Percentiles rank a stretch among this genome's conserved stretches.
phyloP scores from a whole-genome alignment of 2,329 filamentous ascomycete genomes.

The Monilinia polystroma region DNA sequence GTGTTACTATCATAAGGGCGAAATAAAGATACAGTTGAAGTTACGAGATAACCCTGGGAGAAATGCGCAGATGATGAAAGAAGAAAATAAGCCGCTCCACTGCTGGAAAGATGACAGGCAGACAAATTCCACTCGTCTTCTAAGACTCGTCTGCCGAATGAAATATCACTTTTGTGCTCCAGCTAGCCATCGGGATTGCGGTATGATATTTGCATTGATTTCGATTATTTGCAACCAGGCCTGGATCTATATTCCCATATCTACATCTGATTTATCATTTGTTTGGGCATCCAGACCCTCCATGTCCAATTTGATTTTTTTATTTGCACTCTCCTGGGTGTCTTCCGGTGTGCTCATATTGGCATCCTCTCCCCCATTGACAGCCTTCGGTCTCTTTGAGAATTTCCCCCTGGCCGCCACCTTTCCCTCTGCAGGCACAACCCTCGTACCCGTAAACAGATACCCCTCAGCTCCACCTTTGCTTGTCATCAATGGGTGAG shows the following conservation, averaged over 20 bases:
- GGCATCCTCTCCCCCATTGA: slow-evolving; percentile 17
- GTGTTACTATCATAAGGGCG: slow-evolving; percentile 7
- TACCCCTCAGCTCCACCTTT: slow-evolving; percentile 87
- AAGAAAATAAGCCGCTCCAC: background rate
- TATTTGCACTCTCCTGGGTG: slow-evolving; percentile 5
- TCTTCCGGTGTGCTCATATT: slow-evolving; percentile 14
- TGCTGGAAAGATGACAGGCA: background rate
- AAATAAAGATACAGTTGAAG: slow-evolving; percentile 4
- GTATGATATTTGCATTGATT: slow-evolving; percentile 2
- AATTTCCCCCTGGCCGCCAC: slow-evolving; percentile 82
- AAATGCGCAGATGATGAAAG: background rate
- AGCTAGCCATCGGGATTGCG: background rate
- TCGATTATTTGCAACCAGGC: background rate
- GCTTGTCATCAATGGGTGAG: slow-evolving; percentile 91
- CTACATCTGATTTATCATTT: slow-evolving; percentile 21
- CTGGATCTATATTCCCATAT: slow-evolving; percentile 15
- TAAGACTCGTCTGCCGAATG: background rate
- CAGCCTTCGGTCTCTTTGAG: slow-evolving; percentile 31
- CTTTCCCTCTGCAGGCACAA: slow-evolving; percentile 74
- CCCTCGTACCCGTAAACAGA: slow-evolving; percentile 78
- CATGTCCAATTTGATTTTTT: slow-evolving; percentile 24
- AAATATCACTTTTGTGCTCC: slow-evolving; percentile 7
- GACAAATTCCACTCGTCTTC: background rate
- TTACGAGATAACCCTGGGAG: background rate
- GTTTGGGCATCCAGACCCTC: slow-evolving; percentile 9